These are phyloP conservation scores for Epithemia pelagica DNA, from an alignment of 108 stramenopile species.

Conservation along the genomic window DNA sequence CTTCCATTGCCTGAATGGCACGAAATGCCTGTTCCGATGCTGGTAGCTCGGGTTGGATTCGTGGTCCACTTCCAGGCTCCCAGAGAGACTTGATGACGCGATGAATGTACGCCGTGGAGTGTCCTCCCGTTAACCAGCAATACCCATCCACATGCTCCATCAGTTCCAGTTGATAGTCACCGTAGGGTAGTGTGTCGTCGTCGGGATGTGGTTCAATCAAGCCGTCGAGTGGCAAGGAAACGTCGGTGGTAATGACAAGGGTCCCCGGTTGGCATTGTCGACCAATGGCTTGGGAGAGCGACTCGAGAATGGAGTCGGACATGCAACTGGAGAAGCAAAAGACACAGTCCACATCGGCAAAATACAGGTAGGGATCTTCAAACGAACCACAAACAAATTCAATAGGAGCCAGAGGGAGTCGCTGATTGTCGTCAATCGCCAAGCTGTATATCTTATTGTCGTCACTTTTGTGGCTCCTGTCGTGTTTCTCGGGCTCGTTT, in stretches of 20 bases:
- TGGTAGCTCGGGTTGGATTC: conserved; percentile 17
- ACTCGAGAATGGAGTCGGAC: conserved; percentile 28
- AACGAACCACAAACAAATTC: conserved; percentile 64
- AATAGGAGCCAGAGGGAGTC: conserved; percentile 46
- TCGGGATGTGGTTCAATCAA: conserved; percentile 24
- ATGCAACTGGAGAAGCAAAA: conserved; percentile 74
- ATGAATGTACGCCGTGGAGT: conserved; percentile 68
- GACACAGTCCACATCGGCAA: conserved; percentile 64
- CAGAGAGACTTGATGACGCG: conserved; percentile 45
- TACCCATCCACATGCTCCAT: conserved; percentile 56
- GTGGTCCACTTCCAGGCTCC: conserved; percentile 30
- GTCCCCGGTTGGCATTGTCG: conserved; percentile 67
- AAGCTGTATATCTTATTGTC: background rate
- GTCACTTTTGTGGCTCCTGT: background rate
- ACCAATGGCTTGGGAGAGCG: conserved; percentile 54
- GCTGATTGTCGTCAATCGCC: too few species aligned
- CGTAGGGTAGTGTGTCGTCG: conserved; percentile 46
- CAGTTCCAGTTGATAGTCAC: conserved; percentile 49
- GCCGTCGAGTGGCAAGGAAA: conserved; percentile 36
- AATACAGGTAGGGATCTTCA: conserved; percentile 41
- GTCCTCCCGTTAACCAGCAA: conserved; percentile 63
- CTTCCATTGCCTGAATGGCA: conserved; percentile 39
- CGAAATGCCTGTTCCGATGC: conserved; percentile 45
- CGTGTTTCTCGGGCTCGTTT: background rate
- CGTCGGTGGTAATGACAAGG: conserved; percentile 75